phyloP scores from a whole-genome alignment of 257 asterid species.

The Cynanchum wilfordii region DNA sequence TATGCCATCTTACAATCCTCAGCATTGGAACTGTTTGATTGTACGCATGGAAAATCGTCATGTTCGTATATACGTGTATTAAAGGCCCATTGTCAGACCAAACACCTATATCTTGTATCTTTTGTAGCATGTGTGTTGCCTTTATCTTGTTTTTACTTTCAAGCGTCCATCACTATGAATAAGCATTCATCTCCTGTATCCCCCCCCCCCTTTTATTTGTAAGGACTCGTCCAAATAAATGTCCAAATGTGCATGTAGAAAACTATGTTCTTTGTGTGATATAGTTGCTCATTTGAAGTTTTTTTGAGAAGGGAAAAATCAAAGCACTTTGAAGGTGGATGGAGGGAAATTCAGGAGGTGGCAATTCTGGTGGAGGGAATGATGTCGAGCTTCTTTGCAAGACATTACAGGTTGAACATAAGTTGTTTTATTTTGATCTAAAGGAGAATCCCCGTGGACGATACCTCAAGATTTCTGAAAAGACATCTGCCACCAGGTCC shows the following conservation, averaged over 20 bases:
- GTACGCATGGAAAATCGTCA: background rate
- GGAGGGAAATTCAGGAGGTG: constrained; percentile 78
- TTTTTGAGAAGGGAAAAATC: background rate
- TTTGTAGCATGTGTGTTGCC: background rate
- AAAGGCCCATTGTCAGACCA: background rate
- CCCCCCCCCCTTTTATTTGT: no score
- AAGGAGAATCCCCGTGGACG: constrained; percentile 98
- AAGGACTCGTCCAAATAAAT: background rate
- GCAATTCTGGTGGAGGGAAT: constrained; percentile 60
- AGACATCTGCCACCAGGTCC: constrained; percentile 94
- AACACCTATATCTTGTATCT: background rate
- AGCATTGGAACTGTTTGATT: background rate
- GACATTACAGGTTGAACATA: constrained; percentile 94
- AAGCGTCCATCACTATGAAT: background rate
- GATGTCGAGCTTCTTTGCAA: constrained; percentile 86
- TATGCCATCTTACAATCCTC: background rate
- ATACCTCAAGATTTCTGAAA: constrained; percentile 92
- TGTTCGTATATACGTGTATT: background rate
- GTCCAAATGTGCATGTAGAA: background rate
- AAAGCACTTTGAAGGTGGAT: constrained; percentile 6
- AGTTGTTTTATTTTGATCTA: constrained; percentile 91
- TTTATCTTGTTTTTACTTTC: background rate
- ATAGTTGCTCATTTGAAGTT: background rate
- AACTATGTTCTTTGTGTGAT: background rate
- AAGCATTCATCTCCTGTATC: background rate